Evolutionary conservation across 2,329 filamentous ascomycete species (phyloP).

Genomic region (Sporothrix inflata): DNA sequence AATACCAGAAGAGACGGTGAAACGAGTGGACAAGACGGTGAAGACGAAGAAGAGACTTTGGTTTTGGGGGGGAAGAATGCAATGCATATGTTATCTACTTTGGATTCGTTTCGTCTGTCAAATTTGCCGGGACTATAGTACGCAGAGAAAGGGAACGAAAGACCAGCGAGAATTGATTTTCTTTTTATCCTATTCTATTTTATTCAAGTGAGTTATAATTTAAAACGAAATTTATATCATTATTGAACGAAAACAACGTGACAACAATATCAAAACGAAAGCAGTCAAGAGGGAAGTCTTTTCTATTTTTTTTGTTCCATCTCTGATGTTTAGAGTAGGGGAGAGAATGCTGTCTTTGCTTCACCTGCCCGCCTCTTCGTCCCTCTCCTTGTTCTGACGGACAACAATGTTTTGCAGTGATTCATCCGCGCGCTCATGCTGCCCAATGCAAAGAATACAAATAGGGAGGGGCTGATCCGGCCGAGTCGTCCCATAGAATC

Average conservation of each 20-base stretch:
- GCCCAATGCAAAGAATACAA: conserved; percentile 10
- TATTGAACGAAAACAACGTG: not conserved
- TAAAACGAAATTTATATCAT: no score
- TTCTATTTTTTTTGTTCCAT: not conserved
- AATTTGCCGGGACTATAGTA: no score
- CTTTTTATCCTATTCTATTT: no score
- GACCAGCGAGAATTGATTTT: no score
- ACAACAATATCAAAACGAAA: not conserved
- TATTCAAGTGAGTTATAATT: no score
- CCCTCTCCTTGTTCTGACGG: not conserved
- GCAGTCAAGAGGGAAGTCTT: not conserved
- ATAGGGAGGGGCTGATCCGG: not conserved
- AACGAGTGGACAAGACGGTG: no score
- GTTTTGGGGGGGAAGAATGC: no score
- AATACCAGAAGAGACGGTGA: no score
- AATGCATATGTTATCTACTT: not conserved
- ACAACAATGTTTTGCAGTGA: not conserved
- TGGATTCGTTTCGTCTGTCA: not conserved
- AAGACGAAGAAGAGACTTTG: no score
- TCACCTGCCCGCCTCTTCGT: not conserved
- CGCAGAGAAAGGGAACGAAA: no score
- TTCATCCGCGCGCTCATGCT: not conserved
- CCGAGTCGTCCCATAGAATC: not conserved
- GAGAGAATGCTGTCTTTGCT: conserved; percentile 4
- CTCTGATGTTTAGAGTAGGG: not conserved